Evolutionary conservation across 2,329 filamentous ascomycete genomes (phyloP).

Genomic region (Diplodia scrobiculata): DNA sequence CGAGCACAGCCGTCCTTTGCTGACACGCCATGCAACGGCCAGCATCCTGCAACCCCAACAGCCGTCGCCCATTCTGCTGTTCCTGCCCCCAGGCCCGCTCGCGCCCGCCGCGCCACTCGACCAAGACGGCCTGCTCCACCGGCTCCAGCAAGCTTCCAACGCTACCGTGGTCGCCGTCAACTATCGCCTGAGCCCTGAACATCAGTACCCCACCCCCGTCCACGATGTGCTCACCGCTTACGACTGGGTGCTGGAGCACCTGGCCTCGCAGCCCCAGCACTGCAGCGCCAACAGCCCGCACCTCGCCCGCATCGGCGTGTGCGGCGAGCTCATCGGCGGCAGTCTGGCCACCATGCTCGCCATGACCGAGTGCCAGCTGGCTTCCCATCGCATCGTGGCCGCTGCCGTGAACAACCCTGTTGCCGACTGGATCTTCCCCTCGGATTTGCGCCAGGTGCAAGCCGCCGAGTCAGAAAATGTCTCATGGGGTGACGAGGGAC

Average conservation of each 20-base stretch:
- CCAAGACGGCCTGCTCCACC: conserved; percentile 39
- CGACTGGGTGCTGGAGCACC: conserved; percentile 51
- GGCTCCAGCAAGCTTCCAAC: conserved; percentile 43
- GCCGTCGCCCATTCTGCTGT: conserved; percentile 44
- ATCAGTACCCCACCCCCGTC: conserved; percentile 50
- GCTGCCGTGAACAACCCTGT: conserved; percentile 53
- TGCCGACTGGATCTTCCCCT: conserved; percentile 52
- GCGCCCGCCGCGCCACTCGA: neutral
- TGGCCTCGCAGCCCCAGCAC: conserved; percentile 34
- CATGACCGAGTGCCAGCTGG: conserved; percentile 52
- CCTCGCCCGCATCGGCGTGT: conserved; percentile 29
- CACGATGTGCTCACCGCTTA: conserved; percentile 53
- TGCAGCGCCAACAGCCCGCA: conserved; percentile 15
- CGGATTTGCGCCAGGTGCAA: conserved; percentile 39
- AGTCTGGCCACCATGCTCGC: conserved; percentile 53
- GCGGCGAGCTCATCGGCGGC: conserved; percentile 53
- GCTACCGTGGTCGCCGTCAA: conserved; percentile 51
- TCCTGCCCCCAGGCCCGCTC: conserved; percentile 50
- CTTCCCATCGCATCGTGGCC: conserved; percentile 47
- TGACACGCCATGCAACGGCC: conserved; percentile 7
- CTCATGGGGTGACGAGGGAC: conserved; percentile 58
- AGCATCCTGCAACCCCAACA: conserved; percentile 22
- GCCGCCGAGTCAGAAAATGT: conserved; percentile 18
- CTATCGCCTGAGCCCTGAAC: conserved; percentile 46
- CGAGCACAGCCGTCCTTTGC: neutral